Conservation (phyloP, 805 yeast species). For the Sugiyamaella valdiviana region DNA sequence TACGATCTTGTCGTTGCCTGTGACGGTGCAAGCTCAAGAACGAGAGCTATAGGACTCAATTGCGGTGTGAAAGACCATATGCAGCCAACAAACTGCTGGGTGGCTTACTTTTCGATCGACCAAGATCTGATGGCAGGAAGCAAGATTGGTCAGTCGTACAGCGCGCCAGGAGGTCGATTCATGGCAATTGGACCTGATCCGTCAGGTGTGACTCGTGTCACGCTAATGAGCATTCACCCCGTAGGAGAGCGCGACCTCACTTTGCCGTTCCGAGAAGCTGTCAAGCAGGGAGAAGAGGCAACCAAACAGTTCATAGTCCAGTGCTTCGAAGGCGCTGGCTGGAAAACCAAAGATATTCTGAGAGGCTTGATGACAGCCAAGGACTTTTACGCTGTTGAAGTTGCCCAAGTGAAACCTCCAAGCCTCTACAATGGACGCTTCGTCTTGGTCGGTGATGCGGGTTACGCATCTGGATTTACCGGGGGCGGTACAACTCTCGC, state of each 20-base stretch:
- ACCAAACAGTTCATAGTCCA: no score
- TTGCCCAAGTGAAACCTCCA: slow-evolving; percentile 1
- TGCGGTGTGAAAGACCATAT: slow-evolving; percentile 1
- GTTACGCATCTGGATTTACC: background rate
- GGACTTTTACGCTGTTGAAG: slow-evolving; percentile 4
- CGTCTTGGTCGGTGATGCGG: slow-evolving; percentile 5
- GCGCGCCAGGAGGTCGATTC: no score
- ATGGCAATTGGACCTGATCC: slow-evolving; percentile 6
- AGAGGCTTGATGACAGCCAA: no score
- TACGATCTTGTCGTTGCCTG: slow-evolving; percentile 1
- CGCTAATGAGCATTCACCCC: slow-evolving; percentile 1
- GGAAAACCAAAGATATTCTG: no score
- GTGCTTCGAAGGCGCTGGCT: no score
- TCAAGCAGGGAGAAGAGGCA: background rate
- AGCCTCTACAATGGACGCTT: slow-evolving; percentile 1
- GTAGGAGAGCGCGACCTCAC: background rate
- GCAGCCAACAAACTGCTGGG: background rate
- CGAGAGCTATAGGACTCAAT: slow-evolving; percentile 1
- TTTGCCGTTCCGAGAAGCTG: background rate
- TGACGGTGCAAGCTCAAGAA: slow-evolving; percentile 5
- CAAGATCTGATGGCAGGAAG: background rate
- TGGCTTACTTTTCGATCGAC: slow-evolving; percentile 1
- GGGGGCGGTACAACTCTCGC: slow-evolving; percentile 1
- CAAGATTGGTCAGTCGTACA: background rate
- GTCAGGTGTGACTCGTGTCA: background rate